Evolutionary conservation across 257 asterid genomes (phyloP), one percentile per base, ranked within the genome.

Genomic region (Henckelia pumila): DNA sequence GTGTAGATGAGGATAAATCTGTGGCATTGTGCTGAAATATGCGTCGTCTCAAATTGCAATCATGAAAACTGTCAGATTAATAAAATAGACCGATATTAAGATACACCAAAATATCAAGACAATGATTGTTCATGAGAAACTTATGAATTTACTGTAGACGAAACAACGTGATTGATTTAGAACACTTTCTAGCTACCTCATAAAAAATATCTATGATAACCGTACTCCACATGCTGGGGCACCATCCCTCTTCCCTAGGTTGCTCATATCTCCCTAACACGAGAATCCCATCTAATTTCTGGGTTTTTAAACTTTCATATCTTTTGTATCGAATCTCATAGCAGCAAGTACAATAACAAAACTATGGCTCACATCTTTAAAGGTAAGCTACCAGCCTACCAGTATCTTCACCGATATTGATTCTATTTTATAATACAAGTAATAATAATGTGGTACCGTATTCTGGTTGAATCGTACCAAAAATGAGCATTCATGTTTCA

Each of bases 161-260:
- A 79, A 80, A 62, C 79, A 77, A 64, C 77, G 78, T 67, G 67
- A 77, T 75, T 76, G 69, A 75, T 71, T 70, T 47, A 76, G 67
- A 79, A 81, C 68, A 66, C 66, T 71, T 70, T 65, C 32, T 2
- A 29, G 32, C 4, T 29, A 75, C 73, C 76, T 72, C 79, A 76
- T 63, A 71, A 76, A 75, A 66, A 68, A 66, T 73, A 33, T 63
- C 58, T 76, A 80, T 71, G 75, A 76, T 76, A 71, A 23, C 62
- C 76, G 80, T 76, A 84, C 85, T 60, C 33, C 62, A 80, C 88
- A 86, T 28, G 87, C 85, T 82, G 85, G 81, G 84, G 78, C 33
- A 57, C 81, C 83, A 74, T 61, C 63, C 79, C 75, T 76, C 77
- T 66, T 71, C 76, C 78, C 82, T 67, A 67, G 50, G 47, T 69